Evolutionary conservation across 2,329 filamentous ascomycete genomes (phyloP).

Genomic region (Rutstroemia sp.): DNA sequence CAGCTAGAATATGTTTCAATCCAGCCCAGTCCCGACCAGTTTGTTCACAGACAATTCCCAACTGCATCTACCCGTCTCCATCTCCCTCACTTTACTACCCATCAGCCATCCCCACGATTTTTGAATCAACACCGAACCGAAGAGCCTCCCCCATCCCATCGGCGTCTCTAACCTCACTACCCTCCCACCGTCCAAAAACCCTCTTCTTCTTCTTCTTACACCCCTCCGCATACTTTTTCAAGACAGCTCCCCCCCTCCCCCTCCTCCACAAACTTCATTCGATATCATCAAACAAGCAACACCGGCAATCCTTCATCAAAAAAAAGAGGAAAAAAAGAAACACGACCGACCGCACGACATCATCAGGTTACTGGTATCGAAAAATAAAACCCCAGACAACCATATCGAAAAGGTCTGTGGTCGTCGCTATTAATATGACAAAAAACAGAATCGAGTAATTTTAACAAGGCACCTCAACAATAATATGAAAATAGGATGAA

Average conservation of each 20-base stretch:
- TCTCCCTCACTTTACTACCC: no score
- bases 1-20: background rate
- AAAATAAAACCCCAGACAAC: conserved; percentile 1
- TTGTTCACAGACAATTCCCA: background rate
- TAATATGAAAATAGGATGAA: conserved; percentile 7
- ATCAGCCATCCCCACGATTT: no score
- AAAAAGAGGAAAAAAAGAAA: background rate
- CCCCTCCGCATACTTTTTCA: no score
- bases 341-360: conserved; percentile 1
- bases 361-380: conserved; percentile 5
- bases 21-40: background rate
- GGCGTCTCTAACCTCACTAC: background rate
- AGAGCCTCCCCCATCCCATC: no score
- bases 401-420: conserved; percentile 6
- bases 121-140: no score
- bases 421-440: conserved; percentile 20
- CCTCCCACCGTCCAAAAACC: background rate
- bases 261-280: conserved; percentile 1
- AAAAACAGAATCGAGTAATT: conserved; percentile 10
- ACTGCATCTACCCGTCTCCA: no score
- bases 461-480: conserved; percentile 1
- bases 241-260: no score
- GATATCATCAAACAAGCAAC: background rate
- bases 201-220: no score
- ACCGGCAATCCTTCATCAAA: background rate